Conservation (phyloP, 2,329 filamentous ascomycete genomes). For the Thelonectria olida region DNA sequence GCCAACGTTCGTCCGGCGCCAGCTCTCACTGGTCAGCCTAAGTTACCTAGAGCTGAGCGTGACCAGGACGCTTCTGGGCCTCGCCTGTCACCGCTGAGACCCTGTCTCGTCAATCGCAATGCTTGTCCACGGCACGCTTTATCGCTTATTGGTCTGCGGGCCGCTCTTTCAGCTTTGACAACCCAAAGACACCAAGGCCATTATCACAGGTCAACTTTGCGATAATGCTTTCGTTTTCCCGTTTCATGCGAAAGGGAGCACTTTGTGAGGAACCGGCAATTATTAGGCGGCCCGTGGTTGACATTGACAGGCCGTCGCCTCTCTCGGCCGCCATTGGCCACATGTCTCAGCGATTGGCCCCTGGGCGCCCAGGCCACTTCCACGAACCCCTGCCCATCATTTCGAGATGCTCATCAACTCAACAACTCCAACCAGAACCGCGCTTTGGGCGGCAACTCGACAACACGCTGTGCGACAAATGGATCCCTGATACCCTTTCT, state of each 20-base stretch:
- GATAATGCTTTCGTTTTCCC: background rate
- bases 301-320: background rate
- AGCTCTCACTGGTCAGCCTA: slow-evolving; percentile 8
- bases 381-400: background rate
- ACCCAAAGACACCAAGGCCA: background rate
- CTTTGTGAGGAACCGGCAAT: slow-evolving; percentile 2
- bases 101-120: slow-evolving; percentile 33
- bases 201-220: background rate
- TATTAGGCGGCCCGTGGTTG: background rate
- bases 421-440: background rate
- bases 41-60: background rate
- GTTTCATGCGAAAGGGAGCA: background rate
- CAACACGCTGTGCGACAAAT: background rate
- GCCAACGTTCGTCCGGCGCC: slow-evolving; percentile 13
- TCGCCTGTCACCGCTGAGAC: slow-evolving; percentile 9
- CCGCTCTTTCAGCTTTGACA: background rate
- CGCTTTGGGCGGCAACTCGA: slow-evolving; percentile 10
- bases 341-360: slow-evolving; percentile 25
- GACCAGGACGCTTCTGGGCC: slow-evolving; percentile 10
- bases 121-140: slow-evolving; percentile 27
- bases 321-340: slow-evolving; percentile 19
- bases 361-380: background rate
- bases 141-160: slow-evolving; percentile 26
- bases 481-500: background rate
- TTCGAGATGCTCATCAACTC: background rate